Percentiles rank a stretch among this genome's conserved stretches.
phyloP scores from a whole-genome alignment of 257 asterid species.

The Fraxinus quadrangulata region DNA sequence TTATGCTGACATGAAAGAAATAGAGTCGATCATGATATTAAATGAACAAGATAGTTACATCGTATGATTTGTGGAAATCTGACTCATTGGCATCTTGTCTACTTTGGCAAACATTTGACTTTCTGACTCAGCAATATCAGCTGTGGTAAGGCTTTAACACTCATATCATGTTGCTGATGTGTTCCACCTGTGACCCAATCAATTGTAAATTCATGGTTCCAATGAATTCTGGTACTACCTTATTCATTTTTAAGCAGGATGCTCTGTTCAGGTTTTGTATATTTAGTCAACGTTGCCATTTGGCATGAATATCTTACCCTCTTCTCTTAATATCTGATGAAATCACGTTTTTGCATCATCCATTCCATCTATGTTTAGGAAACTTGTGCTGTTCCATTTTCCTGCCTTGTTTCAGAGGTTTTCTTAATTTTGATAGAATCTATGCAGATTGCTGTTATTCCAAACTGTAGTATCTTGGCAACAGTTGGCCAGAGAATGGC shows the following conservation, averaged over 20 bases:
- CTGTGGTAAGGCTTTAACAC: background rate
- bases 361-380: background rate
- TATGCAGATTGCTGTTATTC: constrained; percentile 84
- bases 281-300: constrained; percentile 2
- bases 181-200: constrained; percentile 10
- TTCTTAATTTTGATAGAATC: constrained; percentile 17
- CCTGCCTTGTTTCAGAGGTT: constrained; percentile 16
- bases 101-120: background rate
- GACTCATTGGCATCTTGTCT: background rate
- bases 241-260: background rate
- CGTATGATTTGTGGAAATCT: background rate
- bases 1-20: background rate
- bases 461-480: constrained; percentile 96
- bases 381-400: background rate
- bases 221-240: background rate
- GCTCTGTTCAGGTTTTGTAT: background rate
- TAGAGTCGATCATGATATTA: background rate
- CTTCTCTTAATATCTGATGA: background rate
- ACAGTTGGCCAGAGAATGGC: constrained; percentile 99
- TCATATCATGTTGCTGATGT: background rate
- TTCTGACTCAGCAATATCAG: background rate
- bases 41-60: background rate
- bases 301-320: background rate
- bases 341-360: background rate
- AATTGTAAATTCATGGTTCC: background rate